A percentile compares a stretch with the other conserved stretches of the same genome.
phyloP scores from a whole-genome alignment of 345 rosid species.

The Kandelia obovata region DNA sequence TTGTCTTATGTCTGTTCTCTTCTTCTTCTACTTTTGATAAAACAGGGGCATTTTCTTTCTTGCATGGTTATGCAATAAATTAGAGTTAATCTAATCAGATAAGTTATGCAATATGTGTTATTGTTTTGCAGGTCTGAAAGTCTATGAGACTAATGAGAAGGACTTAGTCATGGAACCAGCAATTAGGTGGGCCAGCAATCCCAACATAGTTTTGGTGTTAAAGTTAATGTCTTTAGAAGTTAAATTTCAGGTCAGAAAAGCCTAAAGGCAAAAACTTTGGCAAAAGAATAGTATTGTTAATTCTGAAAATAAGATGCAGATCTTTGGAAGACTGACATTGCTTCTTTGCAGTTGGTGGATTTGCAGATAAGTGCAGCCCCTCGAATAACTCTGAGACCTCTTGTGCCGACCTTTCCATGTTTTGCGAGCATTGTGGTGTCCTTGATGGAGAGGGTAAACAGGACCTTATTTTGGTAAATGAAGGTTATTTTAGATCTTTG shows the following conservation, averaged over 20 bases:
- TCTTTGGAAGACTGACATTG: constrained; percentile 11
- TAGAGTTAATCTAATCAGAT: not conserved
- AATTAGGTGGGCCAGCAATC: constrained; percentile 76
- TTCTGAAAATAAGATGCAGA: constrained; percentile 7
- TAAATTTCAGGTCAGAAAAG: constrained; percentile 56
- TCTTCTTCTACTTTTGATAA: not conserved
- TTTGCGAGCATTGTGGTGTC: constrained; percentile 56
- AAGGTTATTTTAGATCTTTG: not conserved
- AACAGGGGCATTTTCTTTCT: not conserved
- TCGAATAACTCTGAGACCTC: constrained; percentile 64
- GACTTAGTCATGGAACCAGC: constrained; percentile 70
- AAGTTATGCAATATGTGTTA: not conserved
- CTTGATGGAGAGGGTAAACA: constrained; percentile 60
- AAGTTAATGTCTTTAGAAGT: constrained; percentile 45
- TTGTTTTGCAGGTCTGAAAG: constrained; percentile 51
- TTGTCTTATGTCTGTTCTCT: not conserved
- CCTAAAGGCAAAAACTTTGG: not conserved
- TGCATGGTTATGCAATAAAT: not conserved
- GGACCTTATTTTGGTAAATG: not conserved
- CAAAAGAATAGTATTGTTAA: not conserved
- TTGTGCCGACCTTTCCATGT: constrained; percentile 75
- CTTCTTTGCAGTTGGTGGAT: constrained; percentile 57
- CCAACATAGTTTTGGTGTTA: constrained; percentile 58
- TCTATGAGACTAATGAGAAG: constrained; percentile 64
- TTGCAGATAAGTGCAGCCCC: constrained; percentile 48